Base-by-base conservation (phyloP, 768 basidiomycete species). In the Mycena epipterygia region DNA sequence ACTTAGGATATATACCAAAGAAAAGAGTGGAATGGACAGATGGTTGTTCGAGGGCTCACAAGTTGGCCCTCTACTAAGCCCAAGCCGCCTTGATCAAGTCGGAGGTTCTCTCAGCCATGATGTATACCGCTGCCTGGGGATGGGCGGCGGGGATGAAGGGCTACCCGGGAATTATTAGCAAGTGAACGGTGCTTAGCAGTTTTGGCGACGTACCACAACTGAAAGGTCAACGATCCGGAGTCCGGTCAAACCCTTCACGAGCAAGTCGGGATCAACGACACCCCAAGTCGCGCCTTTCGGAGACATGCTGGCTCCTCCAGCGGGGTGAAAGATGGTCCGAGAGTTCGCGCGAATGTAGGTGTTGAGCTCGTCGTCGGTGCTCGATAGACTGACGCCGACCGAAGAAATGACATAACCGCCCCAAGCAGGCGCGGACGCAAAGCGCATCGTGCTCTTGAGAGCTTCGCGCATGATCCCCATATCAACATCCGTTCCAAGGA, bases 171-270 rank as follows among this genome's bases (percentile, higher is more conserved):
- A 48, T 7, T 48, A 4, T 48, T 25, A 48, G 46, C 8, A 48
- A 27, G 11, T 27, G 6, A 25, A 6, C 13, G 25, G 46, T 23
- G 4, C 8, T 48, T 21, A n/a, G n/a, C n/a, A n/a, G n/a, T n/a
- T n/a, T 48, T 14, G 19, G 6, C 23, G n/a, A 67, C 78, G 56
- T 53, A 78, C 80, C 57, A 80, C 63, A 17, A 84, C 75, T 19
- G 82, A 82, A 25, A 78, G 78, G 73, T 85, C 83, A 17, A 84
- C 81, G 30, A 85, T 74, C 11, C 84, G 75, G 25, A 85, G 56
- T 1, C 81, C 82, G 4, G 42, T 49, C 5, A 81, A 72, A 4
- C 81, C 81, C 70, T 84, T 83, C 21, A 85, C 80, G 33, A 59
- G 67, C 65, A 85, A 70, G 46, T 82, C 75, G 2, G 81, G 76